These are phyloP conservation scores for Hypoxylon trugodes DNA, from an alignment of 495 filamentous ascomycete species.

Conservation along the genomic window DNA sequence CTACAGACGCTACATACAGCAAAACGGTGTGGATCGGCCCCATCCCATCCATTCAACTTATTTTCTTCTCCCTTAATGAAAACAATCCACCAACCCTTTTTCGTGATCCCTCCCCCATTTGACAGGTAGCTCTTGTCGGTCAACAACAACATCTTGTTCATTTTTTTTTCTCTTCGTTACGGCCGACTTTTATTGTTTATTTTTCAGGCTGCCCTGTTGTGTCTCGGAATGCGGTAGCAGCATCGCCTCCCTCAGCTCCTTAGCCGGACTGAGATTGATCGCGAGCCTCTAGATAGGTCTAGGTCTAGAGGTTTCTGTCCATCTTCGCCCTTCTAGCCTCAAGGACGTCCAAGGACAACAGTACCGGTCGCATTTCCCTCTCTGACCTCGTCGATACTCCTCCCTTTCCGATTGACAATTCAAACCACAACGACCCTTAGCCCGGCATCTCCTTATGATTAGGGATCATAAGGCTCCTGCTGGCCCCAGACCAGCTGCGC, in stretches of 20 bases:
- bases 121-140: conserved; percentile 31
- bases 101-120: conserved; percentile 33
- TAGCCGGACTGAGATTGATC: conserved; percentile 60
- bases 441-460: conserved; percentile 55
- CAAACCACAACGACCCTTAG: conserved; percentile 36
- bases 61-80: conserved; percentile 46
- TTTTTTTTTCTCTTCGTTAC: conserved; percentile 16
- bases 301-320: conserved; percentile 17
- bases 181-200: conserved; percentile 14
- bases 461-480: conserved; percentile 62
- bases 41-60: conserved; percentile 42
- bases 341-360: not conserved
- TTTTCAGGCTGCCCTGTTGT: conserved; percentile 24
- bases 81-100: conserved; percentile 41
- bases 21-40: conserved; percentile 43
- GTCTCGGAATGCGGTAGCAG: conserved; percentile 62
- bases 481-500: conserved; percentile 64
- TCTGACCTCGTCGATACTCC: conserved; percentile 17
- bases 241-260: conserved; percentile 60
- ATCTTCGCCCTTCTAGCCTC: conserved; percentile 22
- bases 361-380: conserved; percentile 18
- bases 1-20: too few relatives aligned
- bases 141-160: conserved; percentile 30
- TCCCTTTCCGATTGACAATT: conserved; percentile 29
- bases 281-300: conserved; percentile 31